Evolutionary conservation across 495 filamentous ascomycete genomes (phyloP).

Genomic region (Neurospora discreta): DNA sequence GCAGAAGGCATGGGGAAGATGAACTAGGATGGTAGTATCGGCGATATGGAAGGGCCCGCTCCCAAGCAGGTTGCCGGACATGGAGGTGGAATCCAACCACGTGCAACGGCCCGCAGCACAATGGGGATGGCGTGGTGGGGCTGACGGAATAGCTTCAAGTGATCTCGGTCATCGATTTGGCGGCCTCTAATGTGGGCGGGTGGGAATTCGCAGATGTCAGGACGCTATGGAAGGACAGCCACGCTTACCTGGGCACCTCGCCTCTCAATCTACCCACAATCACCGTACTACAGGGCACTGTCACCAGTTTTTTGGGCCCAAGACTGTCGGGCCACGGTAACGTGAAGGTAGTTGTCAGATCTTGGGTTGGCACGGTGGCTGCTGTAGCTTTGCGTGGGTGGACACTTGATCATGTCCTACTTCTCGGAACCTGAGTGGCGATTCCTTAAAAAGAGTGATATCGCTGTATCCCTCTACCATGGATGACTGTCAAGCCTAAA

Average conservation of each 20-base stretch:
- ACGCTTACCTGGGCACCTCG: background rate
- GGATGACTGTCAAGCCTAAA: background rate
- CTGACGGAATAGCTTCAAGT: background rate
- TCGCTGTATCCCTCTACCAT: background rate
- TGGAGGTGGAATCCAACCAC: constrained; percentile 16
- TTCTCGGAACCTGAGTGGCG: background rate
- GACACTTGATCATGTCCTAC: background rate
- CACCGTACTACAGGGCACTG: background rate
- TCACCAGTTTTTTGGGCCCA: background rate
- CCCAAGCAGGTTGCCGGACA: constrained; percentile 6
- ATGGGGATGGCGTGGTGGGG: background rate
- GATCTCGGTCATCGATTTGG: background rate
- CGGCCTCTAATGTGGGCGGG: background rate
- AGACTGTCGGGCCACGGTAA: background rate
- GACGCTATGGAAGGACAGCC: background rate
- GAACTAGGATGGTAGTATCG: background rate
- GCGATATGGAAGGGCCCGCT: background rate
- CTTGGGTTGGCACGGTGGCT: background rate
- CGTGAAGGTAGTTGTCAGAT: background rate
- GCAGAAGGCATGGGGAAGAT: background rate
- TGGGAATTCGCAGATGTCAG: background rate
- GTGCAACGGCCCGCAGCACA: background rate
- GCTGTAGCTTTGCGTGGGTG: background rate
- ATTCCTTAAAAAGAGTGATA: background rate
- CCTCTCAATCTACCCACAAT: background rate